A percentile compares a stretch with the other conserved stretches of the same genome.
These are phyloP conservation scores for Caloboletus inedulis DNA, from an alignment of 1,284 basidiomycete species.

Conservation along the genomic window DNA sequence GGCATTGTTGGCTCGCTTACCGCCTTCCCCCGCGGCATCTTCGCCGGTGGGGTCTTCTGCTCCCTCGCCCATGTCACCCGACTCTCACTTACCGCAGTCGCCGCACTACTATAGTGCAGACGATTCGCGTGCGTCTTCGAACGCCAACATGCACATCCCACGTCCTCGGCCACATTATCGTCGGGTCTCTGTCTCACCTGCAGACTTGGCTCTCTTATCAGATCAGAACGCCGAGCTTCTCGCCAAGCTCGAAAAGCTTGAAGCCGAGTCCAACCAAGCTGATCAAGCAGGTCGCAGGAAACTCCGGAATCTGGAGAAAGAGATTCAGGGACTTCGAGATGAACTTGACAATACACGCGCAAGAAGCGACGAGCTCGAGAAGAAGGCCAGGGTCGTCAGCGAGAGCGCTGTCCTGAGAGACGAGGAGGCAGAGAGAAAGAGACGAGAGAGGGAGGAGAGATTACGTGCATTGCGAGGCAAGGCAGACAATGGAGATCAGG, in stretches of 20 bases:
- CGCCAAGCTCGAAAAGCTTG: conserved; percentile 68
- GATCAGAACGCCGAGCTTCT: conserved; percentile 82
- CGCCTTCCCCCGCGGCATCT: conserved; percentile 34
- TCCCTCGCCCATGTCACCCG: conserved; percentile 29
- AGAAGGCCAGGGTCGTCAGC: conserved; percentile 46
- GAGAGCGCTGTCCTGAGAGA: conserved; percentile 41
- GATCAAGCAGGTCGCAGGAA: conserved; percentile 67
- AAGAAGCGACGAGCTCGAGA: conserved; percentile 66
- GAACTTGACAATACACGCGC: conserved; percentile 72
- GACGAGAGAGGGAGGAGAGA: conserved; percentile 55
- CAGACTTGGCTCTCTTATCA: conserved; percentile 66
- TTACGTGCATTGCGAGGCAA: conserved; percentile 45
- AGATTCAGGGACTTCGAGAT: conserved; percentile 64
- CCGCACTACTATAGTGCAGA: conserved; percentile 34
- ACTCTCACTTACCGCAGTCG: conserved; percentile 36
- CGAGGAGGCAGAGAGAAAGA: conserved; percentile 47
- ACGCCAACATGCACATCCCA: conserved; percentile 19
- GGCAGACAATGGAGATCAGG: conserved; percentile 31
- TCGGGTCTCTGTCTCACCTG: conserved; percentile 61
- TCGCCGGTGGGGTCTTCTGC: conserved; percentile 32
- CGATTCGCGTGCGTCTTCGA: conserved; percentile 16
- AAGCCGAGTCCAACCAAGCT: conserved; percentile 62
- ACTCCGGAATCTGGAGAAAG: conserved; percentile 71
- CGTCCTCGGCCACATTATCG: conserved; percentile 41
- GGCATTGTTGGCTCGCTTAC: conserved; percentile 59